Percentiles rank a stretch among this genome's conserved stretches.
These are phyloP conservation scores for Epichloe glyceriae DNA, from an alignment of 2,329 filamentous ascomycete genomes.

Conservation along the genomic window DNA sequence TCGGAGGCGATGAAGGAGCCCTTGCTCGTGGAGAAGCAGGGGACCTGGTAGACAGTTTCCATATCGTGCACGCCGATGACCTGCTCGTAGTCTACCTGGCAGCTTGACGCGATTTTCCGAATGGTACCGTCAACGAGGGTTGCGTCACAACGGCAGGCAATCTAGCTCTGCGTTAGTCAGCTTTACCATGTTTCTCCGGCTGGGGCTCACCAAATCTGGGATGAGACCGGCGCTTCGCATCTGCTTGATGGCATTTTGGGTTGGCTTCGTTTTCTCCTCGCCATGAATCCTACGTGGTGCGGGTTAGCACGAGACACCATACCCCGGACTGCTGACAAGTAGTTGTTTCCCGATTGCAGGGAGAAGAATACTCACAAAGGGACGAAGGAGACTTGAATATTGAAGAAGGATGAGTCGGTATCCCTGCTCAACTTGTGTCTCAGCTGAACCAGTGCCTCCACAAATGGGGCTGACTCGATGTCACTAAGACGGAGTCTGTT, in stretches of 20 bases:
- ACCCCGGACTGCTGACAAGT: not conserved
- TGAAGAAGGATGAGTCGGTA: slow-evolving; percentile 53
- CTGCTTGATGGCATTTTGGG: slow-evolving; percentile 76
- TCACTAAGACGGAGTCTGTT: slow-evolving; percentile 29
- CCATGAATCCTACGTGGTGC: slow-evolving; percentile 25
- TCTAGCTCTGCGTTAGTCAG: slow-evolving; percentile 32
- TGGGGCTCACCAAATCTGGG: slow-evolving; percentile 47
- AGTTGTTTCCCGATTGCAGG: not conserved
- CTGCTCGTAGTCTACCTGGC: slow-evolving; percentile 74
- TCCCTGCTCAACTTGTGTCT: slow-evolving; percentile 56
- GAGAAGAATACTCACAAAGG: slow-evolving; percentile 35
- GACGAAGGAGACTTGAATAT: slow-evolving; percentile 82
- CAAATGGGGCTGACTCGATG: slow-evolving; percentile 77
- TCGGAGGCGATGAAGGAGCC: slow-evolving; percentile 54
- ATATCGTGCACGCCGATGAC: slow-evolving; percentile 87
- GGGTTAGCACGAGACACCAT: not conserved
- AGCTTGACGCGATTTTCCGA: slow-evolving; percentile 79
- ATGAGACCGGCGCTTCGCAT: slow-evolving; percentile 68
- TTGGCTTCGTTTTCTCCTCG: slow-evolving; percentile 94
- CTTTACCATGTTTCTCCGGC: not conserved
- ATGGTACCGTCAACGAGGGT: slow-evolving; percentile 62
- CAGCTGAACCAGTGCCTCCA: slow-evolving; percentile 75
- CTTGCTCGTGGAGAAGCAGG: slow-evolving; percentile 65
- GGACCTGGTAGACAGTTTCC: slow-evolving; percentile 84
- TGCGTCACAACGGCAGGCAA: slow-evolving; percentile 82